A percentile compares a stretch with the other conserved stretches of the same genome.
Evolutionary conservation across 345 rosid genomes (phyloP).

Genomic region (Populus nigra): DNA sequence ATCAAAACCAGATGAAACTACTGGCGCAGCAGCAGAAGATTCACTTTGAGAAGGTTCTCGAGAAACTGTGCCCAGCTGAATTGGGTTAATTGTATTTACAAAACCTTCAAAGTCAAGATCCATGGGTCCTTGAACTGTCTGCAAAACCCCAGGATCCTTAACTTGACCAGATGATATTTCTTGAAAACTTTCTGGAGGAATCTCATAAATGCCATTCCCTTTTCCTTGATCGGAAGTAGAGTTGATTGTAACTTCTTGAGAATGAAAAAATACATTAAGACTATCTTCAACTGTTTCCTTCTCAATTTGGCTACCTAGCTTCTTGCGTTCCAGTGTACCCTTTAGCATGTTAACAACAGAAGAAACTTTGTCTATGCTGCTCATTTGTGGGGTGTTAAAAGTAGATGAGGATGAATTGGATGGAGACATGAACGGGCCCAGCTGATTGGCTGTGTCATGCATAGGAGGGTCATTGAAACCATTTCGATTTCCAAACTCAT

Average conservation of each 20-base stretch:
- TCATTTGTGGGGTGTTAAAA: constrained; percentile 35
- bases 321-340: constrained; percentile 61
- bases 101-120: constrained; percentile 48
- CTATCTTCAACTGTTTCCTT: constrained; percentile 40
- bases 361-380: constrained; percentile 46
- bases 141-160: constrained; percentile 20
- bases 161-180: constrained; percentile 31
- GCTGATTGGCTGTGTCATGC: constrained; percentile 39
- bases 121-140: constrained; percentile 33
- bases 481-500: constrained; percentile 37
- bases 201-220: constrained; percentile 29
- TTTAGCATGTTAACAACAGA: constrained; percentile 70
- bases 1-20: constrained; percentile 57
- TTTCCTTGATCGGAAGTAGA: constrained; percentile 29
- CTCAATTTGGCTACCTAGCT: constrained; percentile 42
- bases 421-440: constrained; percentile 45
- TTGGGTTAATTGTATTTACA: constrained; percentile 37
- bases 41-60: constrained; percentile 62
- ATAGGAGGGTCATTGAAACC: constrained; percentile 30
- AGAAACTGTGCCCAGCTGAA: constrained; percentile 42
- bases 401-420: constrained; percentile 59
- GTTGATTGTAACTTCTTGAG: constrained; percentile 32
- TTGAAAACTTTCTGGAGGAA: constrained; percentile 30
- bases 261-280: constrained; percentile 27
- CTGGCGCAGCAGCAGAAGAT: constrained; percentile 72